Evolutionary conservation across 2,329 filamentous ascomycete genomes (phyloP), one percentile per base, ranked within the genome.

Genomic region (Fusarium heterosporum): DNA sequence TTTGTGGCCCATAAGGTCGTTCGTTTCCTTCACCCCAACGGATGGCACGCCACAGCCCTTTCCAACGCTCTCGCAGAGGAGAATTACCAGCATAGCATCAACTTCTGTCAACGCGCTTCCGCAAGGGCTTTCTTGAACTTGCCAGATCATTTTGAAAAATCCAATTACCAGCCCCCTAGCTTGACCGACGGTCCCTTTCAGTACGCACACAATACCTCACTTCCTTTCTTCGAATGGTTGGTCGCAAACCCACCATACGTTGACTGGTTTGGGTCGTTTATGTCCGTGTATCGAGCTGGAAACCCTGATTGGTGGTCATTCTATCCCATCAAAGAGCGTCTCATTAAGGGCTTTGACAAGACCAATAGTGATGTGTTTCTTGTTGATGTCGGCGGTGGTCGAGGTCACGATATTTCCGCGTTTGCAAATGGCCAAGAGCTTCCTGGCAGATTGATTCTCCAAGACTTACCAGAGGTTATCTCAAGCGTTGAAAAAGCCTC

Each of bases 401-500:
- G 57, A 14, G 68, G 68, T 2, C 70, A 73, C 25, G 65, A 64
- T 6, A 45, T 73, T 8, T 56, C 50, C n/a, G 61, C 64, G 0
- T 72, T 74, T 17, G 45, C 38, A 4, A 38, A 26, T 26, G 47
- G 59, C 9, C 26, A 54, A 5, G 8, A 55, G 41, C 19, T 19
- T 13, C 47, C 50, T 11, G 43, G 61, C 25, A 42, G 43, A 22
- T 19, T 60, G 28, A 34, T 73, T 19, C 28, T 74, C 1, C 61
- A 74, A 26, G 69, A 74, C 8, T 43, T 73, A 8, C 58, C 60
- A 11, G 65, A 69, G 28, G 55, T 71, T 9, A 64, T 64, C 7
- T 57, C 58, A 9, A 55, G 46, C 8, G 57, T 59, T 7, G n/a
- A 22, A 10, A 41, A 17, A 6, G 62, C 11, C 28, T 43, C 40